Evolutionary conservation across 2,329 filamentous ascomycete genomes (phyloP).

Genomic region (Epichloe aotearoae): DNA sequence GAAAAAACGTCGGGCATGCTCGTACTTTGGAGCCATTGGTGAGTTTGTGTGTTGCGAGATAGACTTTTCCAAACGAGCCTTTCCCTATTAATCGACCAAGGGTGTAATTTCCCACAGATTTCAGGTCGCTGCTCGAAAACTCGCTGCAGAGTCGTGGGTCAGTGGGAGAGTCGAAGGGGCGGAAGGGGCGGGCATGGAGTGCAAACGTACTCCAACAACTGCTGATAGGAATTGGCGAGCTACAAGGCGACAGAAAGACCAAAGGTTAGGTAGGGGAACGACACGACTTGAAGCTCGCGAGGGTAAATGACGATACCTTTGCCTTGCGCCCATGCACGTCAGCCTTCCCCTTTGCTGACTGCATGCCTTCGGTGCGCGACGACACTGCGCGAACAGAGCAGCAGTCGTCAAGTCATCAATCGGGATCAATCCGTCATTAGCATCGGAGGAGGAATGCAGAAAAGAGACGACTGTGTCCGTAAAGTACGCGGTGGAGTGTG

Average conservation of each 20-base stretch:
- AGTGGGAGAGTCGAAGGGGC: background rate
- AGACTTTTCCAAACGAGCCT: constrained; percentile 96
- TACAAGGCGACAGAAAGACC: constrained; percentile 21
- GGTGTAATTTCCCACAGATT: constrained; percentile 87
- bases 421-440: background rate
- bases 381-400: constrained; percentile 2
- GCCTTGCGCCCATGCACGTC: constrained; percentile 48
- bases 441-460: background rate
- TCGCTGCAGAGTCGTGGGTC: constrained; percentile 45
- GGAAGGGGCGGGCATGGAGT: background rate
- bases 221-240: constrained; percentile 95
- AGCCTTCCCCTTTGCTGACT: constrained; percentile 40
- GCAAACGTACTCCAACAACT: constrained; percentile 71
- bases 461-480: background rate
- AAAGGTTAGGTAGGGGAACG: background rate
- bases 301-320: constrained; percentile 29
- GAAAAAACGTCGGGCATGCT: too few species aligned
- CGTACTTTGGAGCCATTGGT: constrained; percentile 91
- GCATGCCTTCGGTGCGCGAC: constrained; percentile 30
- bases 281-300: too few species aligned
- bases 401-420: background rate
- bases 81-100: constrained; percentile 84
- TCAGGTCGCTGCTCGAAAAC: constrained; percentile 83
- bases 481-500: background rate
- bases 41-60: constrained; percentile 89